These are phyloP conservation scores for Globisporangium camurandrum DNA, from an alignment of 352 stramenopile genomes.

Conservation along the genomic window DNA sequence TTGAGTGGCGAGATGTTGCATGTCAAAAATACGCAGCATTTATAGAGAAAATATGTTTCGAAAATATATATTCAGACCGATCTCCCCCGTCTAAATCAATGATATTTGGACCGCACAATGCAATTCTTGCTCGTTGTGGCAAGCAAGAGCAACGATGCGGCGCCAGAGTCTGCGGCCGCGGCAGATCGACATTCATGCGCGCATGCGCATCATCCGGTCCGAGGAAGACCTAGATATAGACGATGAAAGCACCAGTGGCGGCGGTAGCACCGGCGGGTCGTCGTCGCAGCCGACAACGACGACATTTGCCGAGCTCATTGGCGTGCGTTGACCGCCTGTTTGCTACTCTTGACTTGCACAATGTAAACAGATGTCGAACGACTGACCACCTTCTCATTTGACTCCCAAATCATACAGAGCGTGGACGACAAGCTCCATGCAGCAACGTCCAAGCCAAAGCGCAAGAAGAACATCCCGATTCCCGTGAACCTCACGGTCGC, in stretches of 20 bases:
- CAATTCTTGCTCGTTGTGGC: background rate
- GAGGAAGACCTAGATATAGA: constrained; percentile 74
- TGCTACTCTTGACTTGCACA: background rate
- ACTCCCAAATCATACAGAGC: constrained; percentile 19
- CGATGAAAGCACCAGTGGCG: constrained; percentile 29
- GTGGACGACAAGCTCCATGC: constrained; percentile 41
- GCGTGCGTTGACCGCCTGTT: constrained; percentile 19
- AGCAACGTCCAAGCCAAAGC: constrained; percentile 30
- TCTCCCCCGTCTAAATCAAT: background rate
- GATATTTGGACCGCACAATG: background rate
- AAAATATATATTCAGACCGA: too few relatives aligned
- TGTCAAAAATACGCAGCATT: too few relatives aligned
- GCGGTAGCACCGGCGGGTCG: constrained; percentile 8
- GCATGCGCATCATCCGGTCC: constrained; percentile 76
- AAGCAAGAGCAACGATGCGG: constrained; percentile 31
- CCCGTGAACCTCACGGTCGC: constrained; percentile 64
- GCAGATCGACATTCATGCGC: constrained; percentile 84
- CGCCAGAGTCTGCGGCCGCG: constrained; percentile 80
- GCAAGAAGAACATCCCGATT: constrained; percentile 84
- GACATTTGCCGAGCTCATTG: constrained; percentile 71
- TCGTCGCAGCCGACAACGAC: constrained; percentile 25
- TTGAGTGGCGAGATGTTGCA: too few relatives aligned
- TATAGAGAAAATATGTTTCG: too few relatives aligned
- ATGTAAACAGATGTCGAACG: background rate
- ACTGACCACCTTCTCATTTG: background rate